Evolutionary conservation across 768 basidiomycete species (phyloP).

Genomic region (Sarcodon aspratus): DNA sequence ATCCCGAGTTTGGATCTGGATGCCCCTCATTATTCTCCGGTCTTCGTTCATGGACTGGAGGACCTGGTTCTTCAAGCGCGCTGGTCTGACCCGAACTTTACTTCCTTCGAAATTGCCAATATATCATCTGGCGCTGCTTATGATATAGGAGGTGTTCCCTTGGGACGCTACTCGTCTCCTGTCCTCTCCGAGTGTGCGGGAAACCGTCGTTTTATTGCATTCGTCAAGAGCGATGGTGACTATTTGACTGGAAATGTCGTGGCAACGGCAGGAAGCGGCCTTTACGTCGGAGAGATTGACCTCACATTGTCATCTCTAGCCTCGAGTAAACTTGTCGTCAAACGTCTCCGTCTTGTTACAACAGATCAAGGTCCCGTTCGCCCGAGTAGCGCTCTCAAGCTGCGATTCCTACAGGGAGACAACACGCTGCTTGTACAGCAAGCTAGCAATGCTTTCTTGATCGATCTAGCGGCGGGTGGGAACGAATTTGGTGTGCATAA

Average conservation of each 20-base stretch:
- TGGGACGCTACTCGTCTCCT: conserved; percentile 57
- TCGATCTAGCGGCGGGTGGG: conserved; percentile 36
- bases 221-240: conserved; percentile 52
- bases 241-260: conserved; percentile 50
- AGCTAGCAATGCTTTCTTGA: conserved; percentile 31
- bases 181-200: conserved; percentile 37
- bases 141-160: conserved; percentile 44
- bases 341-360: conserved; percentile 32
- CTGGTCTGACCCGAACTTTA: conserved; percentile 57
- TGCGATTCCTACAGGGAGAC: conserved; percentile 45
- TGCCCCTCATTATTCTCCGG: conserved; percentile 51
- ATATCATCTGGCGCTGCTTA: conserved; percentile 28
- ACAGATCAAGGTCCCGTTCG: conserved; percentile 1
- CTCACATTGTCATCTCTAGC: conserved; percentile 26
- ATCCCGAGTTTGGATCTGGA: conserved; percentile 36
- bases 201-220: conserved; percentile 37
- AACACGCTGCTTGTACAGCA: conserved; percentile 52
- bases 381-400: conserved; percentile 10
- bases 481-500: conserved; percentile 36
- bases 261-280: conserved; percentile 49
- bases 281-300: conserved; percentile 52
- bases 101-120: conserved; percentile 55
- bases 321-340: conserved; percentile 25
- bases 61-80: conserved; percentile 51
- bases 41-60: conserved; percentile 40